phyloP scores from a whole-genome alignment of 2,329 filamentous ascomycete genomes.

The Colletotrichum sidae region DNA sequence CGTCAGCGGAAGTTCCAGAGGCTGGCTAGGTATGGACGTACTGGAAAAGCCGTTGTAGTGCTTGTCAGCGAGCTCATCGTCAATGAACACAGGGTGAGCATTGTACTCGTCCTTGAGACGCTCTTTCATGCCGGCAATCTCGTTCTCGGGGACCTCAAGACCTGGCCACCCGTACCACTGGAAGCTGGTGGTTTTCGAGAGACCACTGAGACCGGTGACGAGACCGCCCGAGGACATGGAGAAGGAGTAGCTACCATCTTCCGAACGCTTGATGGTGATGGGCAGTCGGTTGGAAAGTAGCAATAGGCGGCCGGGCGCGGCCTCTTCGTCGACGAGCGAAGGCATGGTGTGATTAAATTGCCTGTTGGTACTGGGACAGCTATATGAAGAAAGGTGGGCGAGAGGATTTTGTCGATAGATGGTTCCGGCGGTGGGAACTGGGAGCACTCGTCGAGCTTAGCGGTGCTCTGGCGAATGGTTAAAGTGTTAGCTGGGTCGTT shows the following conservation, averaged over 20 bases:
- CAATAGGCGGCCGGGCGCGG: constrained; percentile 69
- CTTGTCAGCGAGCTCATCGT: constrained; percentile 90
- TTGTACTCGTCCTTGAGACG: constrained; percentile 88
- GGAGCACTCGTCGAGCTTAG: constrained; percentile 18
- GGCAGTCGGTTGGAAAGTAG: constrained; percentile 95
- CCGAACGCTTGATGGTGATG: constrained; percentile 94
- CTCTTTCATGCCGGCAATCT: constrained; percentile 79
- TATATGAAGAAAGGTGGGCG: not conserved
- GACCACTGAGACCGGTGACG: constrained; percentile 90
- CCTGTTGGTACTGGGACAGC: constrained; percentile 5
- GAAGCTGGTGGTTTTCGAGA: constrained; percentile 93
- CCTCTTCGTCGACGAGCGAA: constrained; percentile 48
- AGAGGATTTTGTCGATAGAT: not conserved
- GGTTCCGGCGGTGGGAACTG: constrained; percentile 17
- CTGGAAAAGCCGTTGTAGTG: constrained; percentile 99
- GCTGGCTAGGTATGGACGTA: constrained; percentile 57
- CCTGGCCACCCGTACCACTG: constrained; percentile 99
- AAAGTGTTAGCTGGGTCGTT: constrained; percentile 32
- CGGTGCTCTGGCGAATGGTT: constrained; percentile 24
- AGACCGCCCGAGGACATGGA: constrained; percentile 97
- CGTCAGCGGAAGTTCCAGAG: constrained; percentile 31
- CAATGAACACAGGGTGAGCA: constrained; percentile 91
- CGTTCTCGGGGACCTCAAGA: constrained; percentile 87
- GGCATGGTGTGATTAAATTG: constrained; percentile 48
- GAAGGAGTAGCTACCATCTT: constrained; percentile 92